Evolutionary conservation across 2,329 filamentous ascomycete genomes (phyloP).

Genomic region (Monosporascus sp.): DNA sequence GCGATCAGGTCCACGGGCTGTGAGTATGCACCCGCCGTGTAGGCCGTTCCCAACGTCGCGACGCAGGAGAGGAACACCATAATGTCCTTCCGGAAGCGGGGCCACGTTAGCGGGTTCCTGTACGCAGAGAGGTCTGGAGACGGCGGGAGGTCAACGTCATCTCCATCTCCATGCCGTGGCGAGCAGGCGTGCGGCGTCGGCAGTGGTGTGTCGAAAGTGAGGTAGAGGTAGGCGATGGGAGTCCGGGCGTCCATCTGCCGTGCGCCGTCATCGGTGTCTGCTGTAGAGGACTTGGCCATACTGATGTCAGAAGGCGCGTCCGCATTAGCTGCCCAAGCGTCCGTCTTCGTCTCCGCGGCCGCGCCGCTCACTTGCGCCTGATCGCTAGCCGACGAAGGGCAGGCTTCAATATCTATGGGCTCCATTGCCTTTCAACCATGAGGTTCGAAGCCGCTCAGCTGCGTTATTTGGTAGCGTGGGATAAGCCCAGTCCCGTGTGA

Average conservation of each 20-base stretch:
- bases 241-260: conserved; percentile 6
- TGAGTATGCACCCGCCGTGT: conserved; percentile 75
- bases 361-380: background rate
- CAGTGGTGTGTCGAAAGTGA: conserved; percentile 57
- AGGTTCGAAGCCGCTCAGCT: no score
- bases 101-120: conserved; percentile 69
- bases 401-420: background rate
- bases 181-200: conserved; percentile 36
- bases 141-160: conserved; percentile 39
- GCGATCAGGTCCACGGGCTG: conserved; percentile 63
- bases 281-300: background rate
- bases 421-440: background rate
- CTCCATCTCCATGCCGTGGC: conserved; percentile 9
- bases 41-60: conserved; percentile 73
- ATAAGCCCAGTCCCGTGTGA: no score
- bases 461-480: no score
- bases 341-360: background rate
- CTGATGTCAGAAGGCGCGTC: no score
- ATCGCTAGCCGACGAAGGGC: background rate
- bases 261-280: background rate
- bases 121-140: conserved; percentile 63
- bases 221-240: conserved; percentile 49
- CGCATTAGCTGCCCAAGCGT: background rate
- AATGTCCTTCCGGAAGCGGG: conserved; percentile 60
- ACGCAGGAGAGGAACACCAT: conserved; percentile 70